Conservation (phyloP, 805 yeast species). For the Monosporozyma unispora region DNA sequence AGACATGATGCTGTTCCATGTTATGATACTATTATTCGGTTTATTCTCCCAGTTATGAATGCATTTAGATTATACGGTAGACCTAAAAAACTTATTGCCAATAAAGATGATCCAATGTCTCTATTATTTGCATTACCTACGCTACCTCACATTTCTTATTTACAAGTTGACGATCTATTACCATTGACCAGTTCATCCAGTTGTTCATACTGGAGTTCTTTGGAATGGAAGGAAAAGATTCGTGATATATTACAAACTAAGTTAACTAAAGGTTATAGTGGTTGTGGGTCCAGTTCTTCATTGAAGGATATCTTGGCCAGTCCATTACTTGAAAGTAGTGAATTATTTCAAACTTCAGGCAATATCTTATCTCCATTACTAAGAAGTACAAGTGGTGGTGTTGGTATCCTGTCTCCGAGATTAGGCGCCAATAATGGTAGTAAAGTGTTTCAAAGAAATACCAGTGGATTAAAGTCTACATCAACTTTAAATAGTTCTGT, state of each 20-base stretch:
- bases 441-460: not conserved
- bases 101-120: conserved; percentile 45
- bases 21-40: conserved; percentile 63
- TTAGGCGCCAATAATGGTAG: not conserved
- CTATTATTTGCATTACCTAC: conserved; percentile 66
- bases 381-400: conserved; percentile 2
- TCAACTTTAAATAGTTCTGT: not conserved
- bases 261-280: conserved; percentile 53
- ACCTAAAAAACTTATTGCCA: conserved; percentile 53
- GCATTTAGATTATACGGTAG: conserved; percentile 67
- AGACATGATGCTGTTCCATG: conserved; percentile 64
- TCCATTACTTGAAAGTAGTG: conserved; percentile 35
- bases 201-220: conserved; percentile 43
- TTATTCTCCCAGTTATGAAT: conserved; percentile 60
- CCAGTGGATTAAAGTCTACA: not conserved
- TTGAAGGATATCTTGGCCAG: conserved; percentile 50
- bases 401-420: conserved; percentile 1
- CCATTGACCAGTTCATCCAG: conserved; percentile 31
- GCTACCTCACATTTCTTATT: conserved; percentile 57
- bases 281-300: conserved; percentile 67
- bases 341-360: conserved; percentile 19
- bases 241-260: conserved; percentile 49
- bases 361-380: conserved; percentile 3
- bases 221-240: conserved; percentile 52
- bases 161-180: conserved; percentile 50